Base-by-base conservation (phyloP, 805 yeast genomes). In the Allodekkera sacchari region DNA sequence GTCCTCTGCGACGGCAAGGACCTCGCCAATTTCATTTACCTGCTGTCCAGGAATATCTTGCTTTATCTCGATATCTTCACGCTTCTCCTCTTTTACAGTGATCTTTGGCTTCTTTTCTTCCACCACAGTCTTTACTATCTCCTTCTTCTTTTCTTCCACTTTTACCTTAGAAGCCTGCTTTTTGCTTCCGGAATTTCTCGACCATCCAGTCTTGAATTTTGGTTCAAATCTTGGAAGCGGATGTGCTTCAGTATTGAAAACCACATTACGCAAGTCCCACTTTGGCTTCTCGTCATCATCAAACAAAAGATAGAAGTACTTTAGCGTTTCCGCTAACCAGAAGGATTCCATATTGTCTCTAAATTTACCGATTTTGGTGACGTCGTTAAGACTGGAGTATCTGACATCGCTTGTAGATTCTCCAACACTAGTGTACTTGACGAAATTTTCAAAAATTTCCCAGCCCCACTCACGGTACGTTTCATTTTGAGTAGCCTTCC, bases 321-420 rank as follows among this genome's bases (percentile, higher is more conserved):
- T 88, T 51, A 88, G 67, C 4, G 96, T 88, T 54, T 88, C 96
- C 2, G 95, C 88, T 31, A 83, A 65, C 96, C 96, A 88, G 64
- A 84, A 85, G 14, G 94, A 79, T 57, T 87, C 96, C 74, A 83
- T 72, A 49, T 83, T 83, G 55, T 88, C 92, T 33, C 68, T 57
- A 39, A 52, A 53, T 14, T 51, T 48, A n/a, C 49, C 51, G 3
- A 88, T 76, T 21, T 77, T 74, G 2, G 83, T 72, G 28, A 84
- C 88, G 51, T 83, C 83, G 31, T 68, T 60, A 41, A 87, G 57
- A 7, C 82, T 71, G 2, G 84, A 66, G 53, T 74, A 87, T 27
- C 63, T 43, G 16, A 50, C 43, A n/a, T 52, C 52, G 32, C 62
- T 68, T 15, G 67, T 71, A 4, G 75, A 69, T 27, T 32, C 30